Conservation (phyloP, 108 stramenopile genomes). For the Cyclotella atomus region DNA sequence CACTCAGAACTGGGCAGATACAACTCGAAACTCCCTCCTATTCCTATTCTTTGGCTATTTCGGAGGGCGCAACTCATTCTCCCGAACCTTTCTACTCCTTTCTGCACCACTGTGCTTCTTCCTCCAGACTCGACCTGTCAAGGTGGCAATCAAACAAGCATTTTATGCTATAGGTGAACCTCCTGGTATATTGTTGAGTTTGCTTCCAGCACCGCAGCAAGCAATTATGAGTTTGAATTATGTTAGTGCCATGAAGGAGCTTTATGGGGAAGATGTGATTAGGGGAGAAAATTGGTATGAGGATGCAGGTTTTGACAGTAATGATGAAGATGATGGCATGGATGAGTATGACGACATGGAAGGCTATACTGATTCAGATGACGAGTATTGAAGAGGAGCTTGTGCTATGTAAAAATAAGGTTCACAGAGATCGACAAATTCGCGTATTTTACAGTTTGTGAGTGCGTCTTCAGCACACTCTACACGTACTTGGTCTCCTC, state of each 20-base stretch:
- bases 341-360: no score
- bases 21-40: conserved; percentile 75
- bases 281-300: conserved; percentile 40
- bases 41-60: conserved; percentile 88
- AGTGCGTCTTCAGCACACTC: no score
- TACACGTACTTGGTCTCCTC: neutral
- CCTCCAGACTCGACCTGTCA: conserved; percentile 81
- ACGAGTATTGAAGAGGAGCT: conserved; percentile 14
- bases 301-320: conserved; percentile 2
- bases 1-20: conserved; percentile 71
- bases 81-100: conserved; percentile 61
- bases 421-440: no score
- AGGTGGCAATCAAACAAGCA: conserved; percentile 72
- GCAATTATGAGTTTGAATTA: conserved; percentile 74
- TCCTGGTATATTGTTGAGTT: conserved; percentile 73
- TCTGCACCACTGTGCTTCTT: conserved; percentile 78
- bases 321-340: neutral
- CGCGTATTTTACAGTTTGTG: no score
- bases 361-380: no score
- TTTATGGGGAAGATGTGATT: conserved; percentile 52
- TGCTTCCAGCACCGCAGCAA: conserved; percentile 87
- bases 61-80: conserved; percentile 74
- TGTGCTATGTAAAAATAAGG: no score
- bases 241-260: conserved; percentile 33
- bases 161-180: conserved; percentile 80